Base-by-base conservation (phyloP, 2,329 filamentous ascomycete species). In the Ophiocordyceps unilateralis region DNA sequence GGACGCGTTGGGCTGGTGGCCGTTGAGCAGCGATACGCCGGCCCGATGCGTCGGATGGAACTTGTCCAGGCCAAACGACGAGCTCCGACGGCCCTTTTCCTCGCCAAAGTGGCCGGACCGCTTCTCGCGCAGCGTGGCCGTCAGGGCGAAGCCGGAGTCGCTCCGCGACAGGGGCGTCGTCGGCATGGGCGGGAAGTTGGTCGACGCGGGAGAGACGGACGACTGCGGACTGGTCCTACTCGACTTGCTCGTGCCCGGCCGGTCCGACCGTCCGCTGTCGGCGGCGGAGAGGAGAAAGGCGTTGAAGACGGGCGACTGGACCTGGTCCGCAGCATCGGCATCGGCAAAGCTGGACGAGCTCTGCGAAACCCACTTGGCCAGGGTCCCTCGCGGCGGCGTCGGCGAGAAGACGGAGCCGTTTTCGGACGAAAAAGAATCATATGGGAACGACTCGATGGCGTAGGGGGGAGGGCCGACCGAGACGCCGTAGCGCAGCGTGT, bases 81-180 rank as follows among this genome's bases (percentile, higher is more conserved):
- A 93, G 64, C 88, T 95, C 50, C 89, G 77, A 46, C 88, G 76
- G 15, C 82, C 82, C 49, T 72, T 65, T 48, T 81, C 76, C 53
- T 91, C 83, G n/a, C 60, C 59, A 51, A 96, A 94, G 58, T 95
- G 86, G 1, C 84, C 88, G 3, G 91, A 96, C 42, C 89, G 77
- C 66, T 96, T 98, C 63, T 96, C 91, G 26, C 87, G 78, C 45
- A 98, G 67, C 5, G 85, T 93, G 17, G 83, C 78, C 48, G 88
- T 81, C 44, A 94, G 67, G 30, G 85, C 83, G 59, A 91, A 93
- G 2, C 86, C 89, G 5, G 89, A 95, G 56, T 98, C 91, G 54
- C 82, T 93, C 15, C 87, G 75, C 6, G 87, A 93, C n/a, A 83
- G 75, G 0, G 84, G 81, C 3, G 84, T 89, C 3, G 74, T 73